These are phyloP conservation scores for Aspergillus cristatus DNA, from an alignment of 495 filamentous ascomycete species.

Conservation along the genomic window DNA sequence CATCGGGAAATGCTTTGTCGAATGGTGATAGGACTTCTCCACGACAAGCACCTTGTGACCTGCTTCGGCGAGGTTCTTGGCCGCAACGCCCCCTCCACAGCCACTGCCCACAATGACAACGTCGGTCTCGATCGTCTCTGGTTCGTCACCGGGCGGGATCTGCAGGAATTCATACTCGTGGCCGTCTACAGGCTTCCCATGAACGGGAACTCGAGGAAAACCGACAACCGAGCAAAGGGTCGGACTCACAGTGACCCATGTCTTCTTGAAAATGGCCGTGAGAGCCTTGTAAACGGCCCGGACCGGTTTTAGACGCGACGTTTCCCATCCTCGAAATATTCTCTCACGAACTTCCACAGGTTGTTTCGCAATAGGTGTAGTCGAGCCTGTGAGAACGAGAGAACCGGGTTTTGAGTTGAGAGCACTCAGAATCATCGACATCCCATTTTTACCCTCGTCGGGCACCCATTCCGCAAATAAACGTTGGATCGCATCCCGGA, in stretches of 20 bases:
- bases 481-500: constrained; percentile 36
- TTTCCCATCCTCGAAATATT: constrained; percentile 50
- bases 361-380: constrained; percentile 53
- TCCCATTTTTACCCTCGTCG: constrained; percentile 39
- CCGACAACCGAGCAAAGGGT: constrained; percentile 48
- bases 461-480: constrained; percentile 33
- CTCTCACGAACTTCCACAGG: constrained; percentile 49
- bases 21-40: constrained; percentile 71
- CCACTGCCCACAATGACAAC: constrained; percentile 82
- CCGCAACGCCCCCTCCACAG: constrained; percentile 75
- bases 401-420: constrained; percentile 59
- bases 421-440: constrained; percentile 42
- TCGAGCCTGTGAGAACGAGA: constrained; percentile 55
- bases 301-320: constrained; percentile 49
- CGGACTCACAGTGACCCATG: constrained; percentile 53
- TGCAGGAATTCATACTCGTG: constrained; percentile 48
- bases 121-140: constrained; percentile 61
- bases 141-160: constrained; percentile 33
- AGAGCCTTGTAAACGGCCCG: constrained; percentile 49
- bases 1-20: constrained; percentile 68
- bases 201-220: constrained; percentile 50
- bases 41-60: constrained; percentile 70
- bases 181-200: constrained; percentile 49
- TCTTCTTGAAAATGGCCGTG: constrained; percentile 41
- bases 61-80: constrained; percentile 70